Evolutionary conservation across 108 stramenopile species (phyloP).

Genomic region (Nitzschia sp.): DNA sequence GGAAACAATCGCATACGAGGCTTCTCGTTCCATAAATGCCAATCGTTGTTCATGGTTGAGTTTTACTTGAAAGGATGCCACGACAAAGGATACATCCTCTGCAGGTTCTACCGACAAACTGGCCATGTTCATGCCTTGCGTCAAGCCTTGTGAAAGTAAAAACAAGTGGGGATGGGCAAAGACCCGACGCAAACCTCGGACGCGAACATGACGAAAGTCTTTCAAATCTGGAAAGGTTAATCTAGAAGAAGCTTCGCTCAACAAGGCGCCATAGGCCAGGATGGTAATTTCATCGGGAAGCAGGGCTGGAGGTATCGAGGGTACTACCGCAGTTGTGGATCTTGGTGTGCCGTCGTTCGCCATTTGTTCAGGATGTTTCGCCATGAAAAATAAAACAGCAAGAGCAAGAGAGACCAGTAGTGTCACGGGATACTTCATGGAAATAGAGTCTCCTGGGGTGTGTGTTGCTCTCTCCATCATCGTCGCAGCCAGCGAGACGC

Average conservation of each 20-base stretch:
- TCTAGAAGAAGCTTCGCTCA: slow-evolving; percentile 38
- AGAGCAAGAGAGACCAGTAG: too few relatives aligned
- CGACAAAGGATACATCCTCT: slow-evolving; percentile 33
- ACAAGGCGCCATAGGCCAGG: slow-evolving; percentile 50
- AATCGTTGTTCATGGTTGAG: slow-evolving; percentile 28
- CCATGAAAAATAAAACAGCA: too few relatives aligned
- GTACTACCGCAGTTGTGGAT: neutral
- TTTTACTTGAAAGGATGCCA: slow-evolving; percentile 39
- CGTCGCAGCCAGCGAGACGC: too few relatives aligned
- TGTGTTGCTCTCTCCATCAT: too few relatives aligned
- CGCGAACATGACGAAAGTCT: slow-evolving; percentile 50
- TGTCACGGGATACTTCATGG: too few relatives aligned
- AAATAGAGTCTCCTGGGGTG: too few relatives aligned
- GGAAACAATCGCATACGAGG: slow-evolving; percentile 34
- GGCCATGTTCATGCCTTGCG: slow-evolving; percentile 32
- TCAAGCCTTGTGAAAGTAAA: slow-evolving; percentile 33
- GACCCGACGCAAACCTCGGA: slow-evolving; percentile 36
- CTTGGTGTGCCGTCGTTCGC: too few relatives aligned
- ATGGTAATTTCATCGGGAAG: slow-evolving; percentile 26
- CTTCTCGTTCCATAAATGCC: slow-evolving; percentile 47
- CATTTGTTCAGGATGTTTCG: too few relatives aligned
- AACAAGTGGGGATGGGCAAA: slow-evolving; percentile 52
- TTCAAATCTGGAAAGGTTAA: slow-evolving; percentile 45
- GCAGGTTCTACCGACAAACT: slow-evolving; percentile 44
- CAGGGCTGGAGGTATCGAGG: slow-evolving; percentile 10